Evolutionary conservation across 768 basidiomycete genomes (phyloP), one percentile per base, ranked within the genome.

Genomic region (Amyloporia xantha): DNA sequence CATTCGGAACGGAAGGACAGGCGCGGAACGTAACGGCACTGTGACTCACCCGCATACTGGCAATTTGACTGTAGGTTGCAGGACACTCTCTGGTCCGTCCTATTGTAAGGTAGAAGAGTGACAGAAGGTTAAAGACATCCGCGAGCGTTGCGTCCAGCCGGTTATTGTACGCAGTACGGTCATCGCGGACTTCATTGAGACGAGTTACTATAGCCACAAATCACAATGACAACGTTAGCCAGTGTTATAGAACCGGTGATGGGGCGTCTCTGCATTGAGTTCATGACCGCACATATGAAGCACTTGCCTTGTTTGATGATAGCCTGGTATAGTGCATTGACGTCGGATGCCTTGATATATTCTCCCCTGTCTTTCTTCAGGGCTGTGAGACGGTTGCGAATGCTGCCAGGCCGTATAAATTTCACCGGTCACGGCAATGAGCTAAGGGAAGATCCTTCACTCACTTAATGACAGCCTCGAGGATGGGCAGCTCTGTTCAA

Each of bases 51-150:
- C 88, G 73, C 86, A 99, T 96, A 51, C 86, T 92, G 33, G 92
- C 91, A 54, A 98, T 83, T 61, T 98, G 96, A 54, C 90, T 91
- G 66, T 96, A 99, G 0, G 88, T 91, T 21, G 94, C 95, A 0
- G 95, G 94, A 9, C 86, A 85, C 66, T 97, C 94, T 56, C 84
- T 82, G 35, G 91, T 93, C 71, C 93, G 94, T 37, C 96, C 96
- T 53, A 99, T 93, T 30, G 94, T 96, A 59, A 99, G 82, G 74
- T 93, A 99, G 77, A 96, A 97, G 55, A 99, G 78, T 12, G 92
- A 95, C 38, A 99, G 79, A 42, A 99, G 77, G 61, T 81, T 85
- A 71, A 98, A 98, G 30, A 98, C 95, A 68, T 99, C 96, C 24
- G 91, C 84, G 40, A 99, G 81, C 3, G 92, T 89, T 5, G 91